Evolutionary conservation across 805 yeast genomes (phyloP).

Genomic region (Yamadazyma phyllophila): DNA sequence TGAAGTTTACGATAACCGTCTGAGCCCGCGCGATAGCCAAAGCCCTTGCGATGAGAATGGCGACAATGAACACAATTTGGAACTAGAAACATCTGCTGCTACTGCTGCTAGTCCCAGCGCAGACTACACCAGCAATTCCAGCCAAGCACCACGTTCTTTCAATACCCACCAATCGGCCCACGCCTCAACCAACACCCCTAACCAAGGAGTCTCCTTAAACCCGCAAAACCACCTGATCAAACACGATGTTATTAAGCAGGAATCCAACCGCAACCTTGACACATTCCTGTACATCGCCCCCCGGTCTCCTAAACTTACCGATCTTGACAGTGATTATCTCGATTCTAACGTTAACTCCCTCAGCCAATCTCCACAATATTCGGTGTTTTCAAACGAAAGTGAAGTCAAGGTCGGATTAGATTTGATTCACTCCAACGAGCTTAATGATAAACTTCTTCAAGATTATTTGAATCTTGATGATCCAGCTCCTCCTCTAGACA

Average conservation of each 20-base stretch:
- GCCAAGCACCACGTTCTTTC: not conserved
- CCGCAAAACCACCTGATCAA: not conserved
- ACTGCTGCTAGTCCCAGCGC: too few species aligned
- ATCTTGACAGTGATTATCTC: constrained; percentile 4
- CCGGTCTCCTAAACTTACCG: constrained; percentile 1
- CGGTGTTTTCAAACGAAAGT: constrained; percentile 15
- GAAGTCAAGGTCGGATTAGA: constrained; percentile 8
- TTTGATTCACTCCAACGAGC: constrained; percentile 13
- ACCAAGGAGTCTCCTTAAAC: not conserved
- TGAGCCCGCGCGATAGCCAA: constrained; percentile 4
- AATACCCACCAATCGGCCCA: not conserved
- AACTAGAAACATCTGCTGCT: too few species aligned
- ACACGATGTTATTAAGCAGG: too few species aligned
- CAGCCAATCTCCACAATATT: constrained; percentile 16
- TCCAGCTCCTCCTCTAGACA: not conserved
- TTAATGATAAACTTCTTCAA: constrained; percentile 8
- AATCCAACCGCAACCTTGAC: not conserved
- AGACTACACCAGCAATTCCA: too few species aligned
- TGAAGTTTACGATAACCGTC: constrained; percentile 5
- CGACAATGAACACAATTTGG: too few species aligned
- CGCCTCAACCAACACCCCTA: too few species aligned
- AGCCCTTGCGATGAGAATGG: not conserved
- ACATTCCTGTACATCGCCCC: not conserved
- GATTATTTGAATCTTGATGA: constrained; percentile 13
- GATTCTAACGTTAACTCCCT: constrained; percentile 9